phyloP scores from a whole-genome alignment of 2,329 filamentous ascomycete genomes.

The Alternaria sp. region DNA sequence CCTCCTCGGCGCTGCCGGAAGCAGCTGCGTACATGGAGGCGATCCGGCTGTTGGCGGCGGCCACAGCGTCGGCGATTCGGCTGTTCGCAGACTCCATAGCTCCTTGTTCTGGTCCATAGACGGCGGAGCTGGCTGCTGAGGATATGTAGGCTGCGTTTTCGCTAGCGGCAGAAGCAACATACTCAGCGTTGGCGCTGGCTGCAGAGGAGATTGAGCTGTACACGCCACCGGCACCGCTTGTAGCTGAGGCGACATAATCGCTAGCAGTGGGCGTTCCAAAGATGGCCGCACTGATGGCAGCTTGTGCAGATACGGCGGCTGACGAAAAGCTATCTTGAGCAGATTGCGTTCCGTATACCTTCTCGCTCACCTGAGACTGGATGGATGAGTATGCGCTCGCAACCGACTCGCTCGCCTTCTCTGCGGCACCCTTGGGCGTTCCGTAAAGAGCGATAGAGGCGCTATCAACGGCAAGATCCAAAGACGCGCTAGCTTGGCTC shows the following conservation, averaged over 20 bases:
- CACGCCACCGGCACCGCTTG: conserved; percentile 53
- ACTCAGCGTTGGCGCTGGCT: conserved; percentile 39
- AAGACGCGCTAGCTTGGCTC: conserved; percentile 63
- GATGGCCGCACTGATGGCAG: conserved; percentile 64
- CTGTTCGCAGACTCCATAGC: conserved; percentile 57
- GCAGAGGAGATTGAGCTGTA: conserved; percentile 30
- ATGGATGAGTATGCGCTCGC: conserved; percentile 62
- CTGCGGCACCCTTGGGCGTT: conserved; percentile 61
- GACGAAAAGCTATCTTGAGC: conserved; percentile 63
- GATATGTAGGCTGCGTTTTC: conserved; percentile 50
- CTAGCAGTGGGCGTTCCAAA: conserved; percentile 64
- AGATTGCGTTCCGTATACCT: conserved; percentile 64
- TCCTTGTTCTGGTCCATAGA: conserved; percentile 59
- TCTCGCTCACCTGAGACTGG: conserved; percentile 60
- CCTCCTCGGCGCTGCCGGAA: conserved; percentile 55
- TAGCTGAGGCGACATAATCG: conserved; percentile 54
- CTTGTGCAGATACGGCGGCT: conserved; percentile 64
- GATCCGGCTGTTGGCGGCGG: conserved; percentile 56
- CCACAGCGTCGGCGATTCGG: conserved; percentile 54
- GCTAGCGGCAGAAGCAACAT: conserved; percentile 57
- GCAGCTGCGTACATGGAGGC: conserved; percentile 51
- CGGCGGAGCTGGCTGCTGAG: conserved; percentile 54
- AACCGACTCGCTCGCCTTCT: conserved; percentile 63
- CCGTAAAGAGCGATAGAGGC: conserved; percentile 67
- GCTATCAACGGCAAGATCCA: conserved; percentile 67